A percentile compares a stretch with the other conserved stretches of the same genome.
These are phyloP conservation scores for Citrus reticulata DNA, from an alignment of 345 rosid genomes.

Conservation along the genomic window DNA sequence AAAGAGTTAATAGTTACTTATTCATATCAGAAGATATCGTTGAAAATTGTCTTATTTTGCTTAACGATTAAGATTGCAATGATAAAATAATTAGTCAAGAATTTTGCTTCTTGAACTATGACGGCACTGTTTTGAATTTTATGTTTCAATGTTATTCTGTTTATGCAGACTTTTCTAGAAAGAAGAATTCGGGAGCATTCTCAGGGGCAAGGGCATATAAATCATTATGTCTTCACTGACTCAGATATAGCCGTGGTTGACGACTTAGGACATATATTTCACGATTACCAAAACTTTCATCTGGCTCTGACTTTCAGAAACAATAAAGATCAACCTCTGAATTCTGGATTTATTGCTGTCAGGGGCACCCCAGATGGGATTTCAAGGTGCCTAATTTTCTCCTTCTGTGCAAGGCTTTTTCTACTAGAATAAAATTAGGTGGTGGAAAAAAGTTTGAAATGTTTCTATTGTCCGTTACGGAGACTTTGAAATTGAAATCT, in stretches of 20 bases:
- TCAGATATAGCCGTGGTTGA: conserved; percentile 82
- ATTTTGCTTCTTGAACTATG: not conserved
- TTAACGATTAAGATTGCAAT: not conserved
- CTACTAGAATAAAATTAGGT: not conserved
- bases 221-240: conserved; percentile 81
- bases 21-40: not conserved
- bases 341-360: conserved; percentile 92
- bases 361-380: conserved; percentile 81
- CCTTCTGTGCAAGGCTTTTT: not conserved
- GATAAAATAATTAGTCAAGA: not conserved
- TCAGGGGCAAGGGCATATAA: conserved; percentile 28
- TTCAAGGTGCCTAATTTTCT: conserved; percentile 44
- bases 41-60: not conserved
- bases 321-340: conserved; percentile 90
- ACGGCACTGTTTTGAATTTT: not conserved
- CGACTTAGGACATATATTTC: conserved; percentile 62
- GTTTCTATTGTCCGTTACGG: not conserved
- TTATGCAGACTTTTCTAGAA: conserved; percentile 62
- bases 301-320: conserved; percentile 89
- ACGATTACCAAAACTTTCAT: conserved; percentile 54
- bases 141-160: conserved; percentile 9
- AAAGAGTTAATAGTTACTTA: not conserved
- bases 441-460: not conserved
- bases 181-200: conserved; percentile 47
- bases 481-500: not conserved